These are phyloP conservation scores for Exophiala bonariae DNA, from an alignment of 2,329 filamentous ascomycete species.

Conservation along the genomic window DNA sequence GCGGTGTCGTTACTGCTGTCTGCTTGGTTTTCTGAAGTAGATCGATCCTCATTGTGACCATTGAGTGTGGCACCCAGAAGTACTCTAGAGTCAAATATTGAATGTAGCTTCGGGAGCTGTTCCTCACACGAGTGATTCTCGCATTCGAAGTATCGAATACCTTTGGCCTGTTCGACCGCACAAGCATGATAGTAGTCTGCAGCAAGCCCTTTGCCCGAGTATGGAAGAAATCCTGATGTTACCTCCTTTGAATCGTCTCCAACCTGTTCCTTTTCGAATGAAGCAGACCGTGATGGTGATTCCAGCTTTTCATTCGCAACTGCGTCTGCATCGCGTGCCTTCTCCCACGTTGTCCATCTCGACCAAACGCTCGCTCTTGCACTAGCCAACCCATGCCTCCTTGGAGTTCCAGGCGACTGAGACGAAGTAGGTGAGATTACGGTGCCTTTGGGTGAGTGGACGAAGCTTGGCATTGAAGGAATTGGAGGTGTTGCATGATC, in stretches of 20 bases:
- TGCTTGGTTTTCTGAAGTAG: neutral
- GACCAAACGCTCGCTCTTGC: conserved; percentile 27
- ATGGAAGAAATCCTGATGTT: too few relatives aligned
- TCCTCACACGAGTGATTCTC: conserved; percentile 41
- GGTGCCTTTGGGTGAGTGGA: conserved; percentile 4
- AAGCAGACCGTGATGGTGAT: neutral
- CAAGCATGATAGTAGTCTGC: conserved; percentile 40
- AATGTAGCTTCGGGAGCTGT: conserved; percentile 22
- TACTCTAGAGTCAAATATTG: conserved; percentile 18
- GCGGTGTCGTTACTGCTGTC: neutral
- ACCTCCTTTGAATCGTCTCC: neutral
- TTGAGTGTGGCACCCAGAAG: neutral
- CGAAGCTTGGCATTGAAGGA: conserved; percentile 10
- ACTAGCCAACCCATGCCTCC: conserved; percentile 24
- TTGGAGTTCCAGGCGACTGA: conserved; percentile 37
- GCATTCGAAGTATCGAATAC: conserved; percentile 44
- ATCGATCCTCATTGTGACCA: neutral
- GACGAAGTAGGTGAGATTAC: conserved; percentile 27
- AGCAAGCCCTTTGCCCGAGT: conserved; percentile 21
- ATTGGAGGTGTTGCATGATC: conserved; percentile 12
- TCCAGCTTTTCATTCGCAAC: neutral
- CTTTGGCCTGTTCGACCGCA: conserved; percentile 44
- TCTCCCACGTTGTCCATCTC: conserved; percentile 28
- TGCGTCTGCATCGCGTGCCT: conserved; percentile 11
- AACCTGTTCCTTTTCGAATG: neutral